Base-by-base conservation (phyloP, 192 early-diverging fungal species). In the Spinellus fusiger region DNA sequence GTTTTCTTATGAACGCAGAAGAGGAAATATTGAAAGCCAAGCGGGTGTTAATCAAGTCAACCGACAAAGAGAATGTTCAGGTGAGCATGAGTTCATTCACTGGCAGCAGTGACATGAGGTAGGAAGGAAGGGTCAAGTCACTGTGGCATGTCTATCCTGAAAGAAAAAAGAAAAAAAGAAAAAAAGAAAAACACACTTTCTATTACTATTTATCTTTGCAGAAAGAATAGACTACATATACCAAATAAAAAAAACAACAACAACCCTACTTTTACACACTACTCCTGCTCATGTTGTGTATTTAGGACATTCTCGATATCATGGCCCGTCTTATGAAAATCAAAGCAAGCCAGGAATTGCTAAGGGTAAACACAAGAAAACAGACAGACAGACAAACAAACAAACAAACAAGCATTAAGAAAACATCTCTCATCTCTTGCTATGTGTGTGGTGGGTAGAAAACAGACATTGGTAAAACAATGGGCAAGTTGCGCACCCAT, bases 401-500 rank as follows among this genome's bases (percentile, higher is more conserved):
- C 18, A 26, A 40, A n/a, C 22, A 35, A 25, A 15, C 35, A 33
- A 33, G 37, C 46, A n/a, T 32, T 31, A 44, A 25, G 13, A 49
- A 31, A 26, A n/a, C 20, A 28, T 20, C 38, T 23, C 7, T 34
- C 54, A 20, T 44, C 31, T 22, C 12, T 22, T 52, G 40, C 40
- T 50, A 34, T 35, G 37, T 20, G 37, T 26, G 27, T 34, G 20
- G 25, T 5, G 0, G 25, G 20, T 65, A 90, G 88, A 80, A 84
- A 59, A 92, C 93, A 0, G 86, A 86, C 25, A 86, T 91, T 54
- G 93, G 91, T 5, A 80, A 88, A 54, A 78, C 86, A 35, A 79
- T 95, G 35, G 87, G 86, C 44, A 86, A 86, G 57, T 68, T 93
- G 35, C 75, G 89, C 28, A 84, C 86, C 62, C 75, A 87, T 53